These are phyloP conservation scores for Thraustochytrium striatum DNA, from an alignment of 352 stramenopile species.

Conservation along the genomic window DNA sequence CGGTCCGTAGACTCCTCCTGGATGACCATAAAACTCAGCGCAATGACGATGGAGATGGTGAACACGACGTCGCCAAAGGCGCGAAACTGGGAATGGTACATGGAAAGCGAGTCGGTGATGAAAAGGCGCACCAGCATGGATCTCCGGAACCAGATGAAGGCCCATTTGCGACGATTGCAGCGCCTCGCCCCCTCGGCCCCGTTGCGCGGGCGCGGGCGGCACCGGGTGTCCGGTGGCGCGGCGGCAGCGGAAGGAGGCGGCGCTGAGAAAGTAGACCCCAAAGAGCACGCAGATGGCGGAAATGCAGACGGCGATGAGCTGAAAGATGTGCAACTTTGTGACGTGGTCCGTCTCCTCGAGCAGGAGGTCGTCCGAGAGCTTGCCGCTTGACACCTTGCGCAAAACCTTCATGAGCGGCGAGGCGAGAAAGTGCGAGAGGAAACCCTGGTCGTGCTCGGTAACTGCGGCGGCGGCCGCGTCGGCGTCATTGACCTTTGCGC, in stretches of 20 bases:
- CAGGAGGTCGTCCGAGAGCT: slow-evolving; percentile 22
- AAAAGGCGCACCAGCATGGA: slow-evolving; percentile 46
- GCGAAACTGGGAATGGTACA: slow-evolving; percentile 39
- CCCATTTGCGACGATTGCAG: slow-evolving; percentile 16
- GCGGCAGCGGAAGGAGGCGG: neutral
- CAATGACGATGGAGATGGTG: slow-evolving; percentile 35
- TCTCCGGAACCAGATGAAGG: slow-evolving; percentile 38
- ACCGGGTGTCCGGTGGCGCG: neutral
- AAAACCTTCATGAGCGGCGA: slow-evolving; percentile 43
- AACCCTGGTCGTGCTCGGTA: neutral
- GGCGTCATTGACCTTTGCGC: neutral
- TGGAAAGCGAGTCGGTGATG: slow-evolving; percentile 34
- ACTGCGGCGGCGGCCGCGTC: neutral
- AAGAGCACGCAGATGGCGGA: slow-evolving; percentile 28
- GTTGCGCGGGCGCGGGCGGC: neutral
- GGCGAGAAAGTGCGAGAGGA: slow-evolving; percentile 2
- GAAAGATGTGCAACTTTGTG: slow-evolving; percentile 42
- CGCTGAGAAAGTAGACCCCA: slow-evolving; percentile 22
- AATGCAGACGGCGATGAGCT: slow-evolving; percentile 32
- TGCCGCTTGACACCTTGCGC: slow-evolving; percentile 27
- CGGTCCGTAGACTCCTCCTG: slow-evolving; percentile 36
- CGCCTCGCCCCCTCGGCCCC: too few species aligned
- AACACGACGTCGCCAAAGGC: slow-evolving; percentile 43
- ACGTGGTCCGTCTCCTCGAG: slow-evolving; percentile 43
- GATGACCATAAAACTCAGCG: slow-evolving; percentile 26